These are phyloP conservation scores for Paramarasmius palmivorus DNA, from an alignment of 1,284 basidiomycete species.

Conservation along the genomic window DNA sequence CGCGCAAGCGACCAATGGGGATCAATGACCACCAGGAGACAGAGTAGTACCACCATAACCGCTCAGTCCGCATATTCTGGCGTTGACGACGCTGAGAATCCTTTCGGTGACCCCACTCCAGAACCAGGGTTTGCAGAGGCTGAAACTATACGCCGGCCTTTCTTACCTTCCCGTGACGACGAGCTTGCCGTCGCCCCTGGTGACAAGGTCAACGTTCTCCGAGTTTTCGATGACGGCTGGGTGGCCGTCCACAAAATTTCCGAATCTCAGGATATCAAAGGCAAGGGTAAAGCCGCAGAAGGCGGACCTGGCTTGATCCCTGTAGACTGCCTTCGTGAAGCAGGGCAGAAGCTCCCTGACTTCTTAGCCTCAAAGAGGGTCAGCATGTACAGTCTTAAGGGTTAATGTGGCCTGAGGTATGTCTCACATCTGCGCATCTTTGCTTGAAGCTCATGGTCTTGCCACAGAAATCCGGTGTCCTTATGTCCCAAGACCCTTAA, in stretches of 20 bases:
- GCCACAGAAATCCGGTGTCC: no score
- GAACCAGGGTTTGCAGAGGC: conserved; percentile 35
- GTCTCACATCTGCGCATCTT: no score
- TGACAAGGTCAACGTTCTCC: conserved; percentile 53
- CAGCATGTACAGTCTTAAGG: no score
- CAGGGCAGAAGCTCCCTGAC: conserved; percentile 45
- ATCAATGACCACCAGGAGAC: not conserved
- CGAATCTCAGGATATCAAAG: conserved; percentile 11
- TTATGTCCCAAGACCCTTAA: no score
- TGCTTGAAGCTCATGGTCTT: no score
- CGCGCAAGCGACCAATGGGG: not conserved
- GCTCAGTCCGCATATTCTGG: not conserved
- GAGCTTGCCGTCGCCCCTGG: conserved; percentile 54
- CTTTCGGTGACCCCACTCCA: conserved; percentile 36
- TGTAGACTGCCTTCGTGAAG: conserved; percentile 57
- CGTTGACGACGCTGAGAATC: conserved; percentile 24
- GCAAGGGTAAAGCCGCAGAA: conserved; percentile 19
- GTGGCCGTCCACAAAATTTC: conserved; percentile 47
- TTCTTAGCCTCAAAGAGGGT: conserved; percentile 33
- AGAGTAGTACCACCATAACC: conserved; percentile 8
- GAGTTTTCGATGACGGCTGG: conserved; percentile 71
- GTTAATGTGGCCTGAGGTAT: no score
- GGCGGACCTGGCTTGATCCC: conserved; percentile 46
- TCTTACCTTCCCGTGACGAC: conserved; percentile 56
- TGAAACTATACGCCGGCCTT: conserved; percentile 54